Evolutionary conservation across 2,329 filamentous ascomycete species (phyloP).

Genomic region (Aspergillus flavus): DNA sequence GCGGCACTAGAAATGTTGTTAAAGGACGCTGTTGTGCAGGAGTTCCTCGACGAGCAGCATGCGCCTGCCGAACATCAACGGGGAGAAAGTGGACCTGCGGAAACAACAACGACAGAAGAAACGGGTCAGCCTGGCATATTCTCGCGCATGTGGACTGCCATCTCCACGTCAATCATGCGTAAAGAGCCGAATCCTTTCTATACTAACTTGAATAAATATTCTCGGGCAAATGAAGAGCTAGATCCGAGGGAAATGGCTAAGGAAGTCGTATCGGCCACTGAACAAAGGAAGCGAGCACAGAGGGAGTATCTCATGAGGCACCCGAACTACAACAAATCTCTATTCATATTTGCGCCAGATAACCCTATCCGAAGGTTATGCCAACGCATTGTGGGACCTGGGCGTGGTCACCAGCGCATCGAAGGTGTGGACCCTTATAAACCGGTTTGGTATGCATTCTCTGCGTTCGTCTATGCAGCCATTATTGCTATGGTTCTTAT

Average conservation of each 20-base stretch:
- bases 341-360: slow-evolving; percentile 80
- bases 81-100: slow-evolving; percentile 32
- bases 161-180: slow-evolving; percentile 60
- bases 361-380: slow-evolving; percentile 81
- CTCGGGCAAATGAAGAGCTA: slow-evolving; percentile 72
- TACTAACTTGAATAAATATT: slow-evolving; percentile 69
- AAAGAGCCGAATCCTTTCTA: slow-evolving; percentile 95
- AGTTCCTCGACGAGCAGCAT: slow-evolving; percentile 82
- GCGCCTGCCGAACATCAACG: slow-evolving; percentile 30
- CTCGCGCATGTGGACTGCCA: slow-evolving; percentile 63
- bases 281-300: slow-evolving; percentile 82
- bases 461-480: slow-evolving; percentile 87
- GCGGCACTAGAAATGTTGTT: slow-evolving; percentile 94
- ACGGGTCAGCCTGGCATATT: slow-evolving; percentile 61
- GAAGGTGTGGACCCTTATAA: slow-evolving; percentile 90
- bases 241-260: slow-evolving; percentile 87
- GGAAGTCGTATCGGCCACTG: slow-evolving; percentile 81
- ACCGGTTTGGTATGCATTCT: slow-evolving; percentile 88
- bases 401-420: slow-evolving; percentile 80
- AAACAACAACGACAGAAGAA: slow-evolving; percentile 36
- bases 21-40: slow-evolving; percentile 91
- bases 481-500: slow-evolving; percentile 98
- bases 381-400: slow-evolving; percentile 87
- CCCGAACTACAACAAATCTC: slow-evolving; percentile 87
- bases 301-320: slow-evolving; percentile 85